Evolutionary conservation across 257 asterid genomes (phyloP).

Genomic region (Solanum microdontum): DNA sequence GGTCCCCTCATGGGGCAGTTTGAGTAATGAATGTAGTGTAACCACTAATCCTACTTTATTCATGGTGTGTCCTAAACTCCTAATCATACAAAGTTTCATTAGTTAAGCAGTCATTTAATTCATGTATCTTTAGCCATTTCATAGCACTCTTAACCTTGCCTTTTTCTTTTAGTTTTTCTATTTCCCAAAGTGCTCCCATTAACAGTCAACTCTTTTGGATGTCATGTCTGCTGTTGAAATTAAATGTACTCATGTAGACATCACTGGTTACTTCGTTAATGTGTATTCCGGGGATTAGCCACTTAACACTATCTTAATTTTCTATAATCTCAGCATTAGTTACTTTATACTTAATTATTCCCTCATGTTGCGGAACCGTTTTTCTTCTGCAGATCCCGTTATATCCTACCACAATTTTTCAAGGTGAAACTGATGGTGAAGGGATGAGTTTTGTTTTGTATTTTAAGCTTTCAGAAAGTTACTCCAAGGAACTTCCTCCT

Average conservation of each 20-base stretch:
- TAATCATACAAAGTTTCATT: neutral
- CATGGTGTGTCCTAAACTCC: neutral
- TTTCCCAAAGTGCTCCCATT: neutral
- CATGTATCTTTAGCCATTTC: neutral
- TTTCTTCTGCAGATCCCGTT: constrained; percentile 27
- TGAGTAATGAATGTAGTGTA: neutral
- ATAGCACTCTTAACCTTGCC: neutral
- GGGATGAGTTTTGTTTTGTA: constrained; percentile 41
- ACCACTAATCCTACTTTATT: neutral
- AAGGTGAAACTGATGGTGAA: constrained; percentile 43
- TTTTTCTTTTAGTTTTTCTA: neutral
- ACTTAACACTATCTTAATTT: neutral
- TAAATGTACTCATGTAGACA: neutral
- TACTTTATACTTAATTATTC: neutral
- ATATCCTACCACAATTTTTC: constrained; percentile 37
- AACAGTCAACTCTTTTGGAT: neutral
- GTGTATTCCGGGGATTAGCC: neutral
- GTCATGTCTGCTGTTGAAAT: neutral
- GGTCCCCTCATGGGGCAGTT: neutral
- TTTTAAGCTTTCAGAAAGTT: constrained; percentile 35
- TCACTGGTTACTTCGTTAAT: neutral
- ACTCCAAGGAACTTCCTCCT: constrained; percentile 32
- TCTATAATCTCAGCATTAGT: neutral
- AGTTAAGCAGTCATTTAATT: neutral
- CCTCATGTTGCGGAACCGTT: neutral